A percentile compares a stretch with the other conserved stretches of the same genome.
Evolutionary conservation across 2,329 filamentous ascomycete genomes (phyloP).

Genomic region (Penicillium psychrosexuale): DNA sequence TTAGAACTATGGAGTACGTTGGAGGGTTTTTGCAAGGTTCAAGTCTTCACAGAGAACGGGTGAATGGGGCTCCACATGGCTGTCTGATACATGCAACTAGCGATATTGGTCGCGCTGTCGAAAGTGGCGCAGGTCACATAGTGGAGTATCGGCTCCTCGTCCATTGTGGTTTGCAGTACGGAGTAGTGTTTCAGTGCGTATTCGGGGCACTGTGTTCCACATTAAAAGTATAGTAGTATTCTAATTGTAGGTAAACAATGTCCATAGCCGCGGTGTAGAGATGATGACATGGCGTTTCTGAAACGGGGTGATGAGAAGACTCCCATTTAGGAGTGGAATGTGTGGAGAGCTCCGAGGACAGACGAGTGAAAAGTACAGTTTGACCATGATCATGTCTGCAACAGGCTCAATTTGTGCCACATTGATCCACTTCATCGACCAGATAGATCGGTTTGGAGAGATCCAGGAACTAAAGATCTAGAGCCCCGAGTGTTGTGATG

Average conservation of each 20-base stretch:
- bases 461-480: constrained; percentile 12
- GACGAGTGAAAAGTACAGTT: neutral
- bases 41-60: neutral
- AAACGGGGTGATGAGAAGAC: constrained; percentile 6
- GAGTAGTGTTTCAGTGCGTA: neutral
- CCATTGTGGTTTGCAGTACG: neutral
- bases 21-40: neutral
- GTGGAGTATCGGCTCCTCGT: neutral
- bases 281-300: constrained; percentile 9
- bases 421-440: constrained; percentile 10
- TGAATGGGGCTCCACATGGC: neutral
- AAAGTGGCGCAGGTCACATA: neutral
- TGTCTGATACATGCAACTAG: neutral
- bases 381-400: neutral
- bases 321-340: constrained; percentile 12
- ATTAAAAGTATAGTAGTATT: neutral
- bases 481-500: constrained; percentile 19
- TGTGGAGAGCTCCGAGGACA: constrained; percentile 8
- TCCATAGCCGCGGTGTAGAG: constrained; percentile 2
- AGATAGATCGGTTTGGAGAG: constrained; percentile 23
- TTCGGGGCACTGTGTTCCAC: neutral
- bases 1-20: neutral
- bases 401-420: neutral
- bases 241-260: neutral
- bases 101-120: neutral